These are phyloP conservation scores for Linanthus parryae DNA, from an alignment of 148 eudicot genomes.

Conservation along the genomic window DNA sequence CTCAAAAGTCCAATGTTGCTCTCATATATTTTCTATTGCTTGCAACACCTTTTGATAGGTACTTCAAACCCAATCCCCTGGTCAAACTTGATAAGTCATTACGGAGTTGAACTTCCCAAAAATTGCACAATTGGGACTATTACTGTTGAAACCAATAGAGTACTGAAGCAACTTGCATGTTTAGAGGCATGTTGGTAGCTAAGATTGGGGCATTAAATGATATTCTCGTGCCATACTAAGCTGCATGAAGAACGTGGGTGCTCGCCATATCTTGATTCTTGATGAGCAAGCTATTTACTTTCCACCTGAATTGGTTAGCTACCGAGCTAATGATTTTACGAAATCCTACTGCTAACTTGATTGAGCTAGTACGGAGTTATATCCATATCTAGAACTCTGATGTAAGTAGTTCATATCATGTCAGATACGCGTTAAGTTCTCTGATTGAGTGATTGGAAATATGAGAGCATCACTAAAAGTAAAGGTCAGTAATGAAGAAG, in stretches of 20 bases:
- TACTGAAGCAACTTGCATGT: constrained; percentile 63
- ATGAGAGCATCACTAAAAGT: too few relatives aligned
- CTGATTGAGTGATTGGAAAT: too few relatives aligned
- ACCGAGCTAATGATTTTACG: constrained; percentile 12
- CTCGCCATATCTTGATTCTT: constrained; percentile 30
- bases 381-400: too few relatives aligned
- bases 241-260: constrained; percentile 32
- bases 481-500: too few relatives aligned
- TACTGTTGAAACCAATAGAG: constrained; percentile 42
- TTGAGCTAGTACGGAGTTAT: constrained; percentile 39
- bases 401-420: too few relatives aligned
- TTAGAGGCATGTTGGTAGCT: constrained; percentile 78
- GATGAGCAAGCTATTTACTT: constrained; percentile 36
- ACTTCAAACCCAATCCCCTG: constrained; percentile 69
- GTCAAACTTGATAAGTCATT: constrained; percentile 33
- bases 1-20: constrained; percentile 54
- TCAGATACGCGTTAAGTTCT: too few relatives aligned
- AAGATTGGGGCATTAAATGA: constrained; percentile 70
- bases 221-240: constrained; percentile 68
- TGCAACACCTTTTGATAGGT: constrained; percentile 86
- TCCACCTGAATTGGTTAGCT: constrained; percentile 62
- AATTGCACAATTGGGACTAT: constrained; percentile 57
- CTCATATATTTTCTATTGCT: constrained; percentile 73
- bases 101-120: constrained; percentile 56
- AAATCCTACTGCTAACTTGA: constrained; percentile 41